A percentile compares a stretch with the other conserved stretches of the same genome.
Evolutionary conservation across 345 rosid species (phyloP).

Genomic region (Mercurialis annua): DNA sequence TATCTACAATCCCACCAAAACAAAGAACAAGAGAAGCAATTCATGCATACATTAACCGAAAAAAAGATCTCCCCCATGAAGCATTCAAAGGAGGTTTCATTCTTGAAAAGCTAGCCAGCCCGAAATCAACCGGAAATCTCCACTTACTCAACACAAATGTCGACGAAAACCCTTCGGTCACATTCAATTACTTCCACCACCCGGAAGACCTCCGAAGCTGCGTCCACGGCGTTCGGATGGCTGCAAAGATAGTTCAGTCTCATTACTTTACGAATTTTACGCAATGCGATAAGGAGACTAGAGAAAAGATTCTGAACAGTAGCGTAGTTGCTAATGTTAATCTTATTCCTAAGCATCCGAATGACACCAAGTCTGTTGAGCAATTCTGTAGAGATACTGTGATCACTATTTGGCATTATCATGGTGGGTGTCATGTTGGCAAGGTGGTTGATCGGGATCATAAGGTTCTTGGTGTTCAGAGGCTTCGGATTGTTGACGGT

Average conservation of each 20-base stretch:
- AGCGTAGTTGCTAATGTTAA: conserved; percentile 77
- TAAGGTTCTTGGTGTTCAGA: conserved; percentile 59
- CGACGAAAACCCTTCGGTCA: conserved; percentile 76
- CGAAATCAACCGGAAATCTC: conserved; percentile 69
- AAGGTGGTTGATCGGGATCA: conserved; percentile 57
- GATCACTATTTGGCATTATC: conserved; percentile 96
- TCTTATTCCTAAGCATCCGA: conserved; percentile 62
- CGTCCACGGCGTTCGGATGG: conserved; percentile 63
- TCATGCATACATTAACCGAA: conserved; percentile 48
- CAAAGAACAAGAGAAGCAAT: conserved; percentile 64
- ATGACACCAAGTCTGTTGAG: conserved; percentile 80
- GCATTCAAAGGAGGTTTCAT: conserved; percentile 93
- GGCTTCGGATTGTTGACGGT: conserved; percentile 82
- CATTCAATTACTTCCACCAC: conserved; percentile 86
- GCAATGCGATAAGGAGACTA: conserved; percentile 40
- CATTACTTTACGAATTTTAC: conserved; percentile 60
- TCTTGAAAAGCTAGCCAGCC: conserved; percentile 72
- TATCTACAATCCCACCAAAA: conserved; percentile 66
- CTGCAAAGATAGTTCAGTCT: conserved; percentile 58
- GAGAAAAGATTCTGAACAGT: conserved; percentile 61
- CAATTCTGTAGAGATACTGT: conserved; percentile 97
- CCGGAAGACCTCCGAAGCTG: conserved; percentile 71
- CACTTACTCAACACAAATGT: conserved; percentile 60
- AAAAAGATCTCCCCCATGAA: conserved; percentile 60
- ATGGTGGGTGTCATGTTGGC: conserved; percentile 88